Conservation (phyloP, 2,329 filamentous ascomycete species). For the Stemphylium lycopersici region DNA sequence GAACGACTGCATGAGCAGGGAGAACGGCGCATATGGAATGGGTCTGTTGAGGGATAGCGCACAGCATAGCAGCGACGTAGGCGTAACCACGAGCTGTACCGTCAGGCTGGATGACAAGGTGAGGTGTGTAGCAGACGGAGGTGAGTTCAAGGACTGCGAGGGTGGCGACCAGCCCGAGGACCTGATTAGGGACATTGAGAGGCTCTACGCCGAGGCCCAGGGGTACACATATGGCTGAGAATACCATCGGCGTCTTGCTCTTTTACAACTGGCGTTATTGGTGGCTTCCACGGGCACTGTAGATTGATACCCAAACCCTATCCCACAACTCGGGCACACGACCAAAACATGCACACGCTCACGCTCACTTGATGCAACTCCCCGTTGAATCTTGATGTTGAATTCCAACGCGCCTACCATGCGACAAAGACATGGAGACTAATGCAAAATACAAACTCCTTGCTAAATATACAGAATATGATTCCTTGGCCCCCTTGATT, state of each 20-base stretch:
- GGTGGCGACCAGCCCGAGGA: conserved; percentile 71
- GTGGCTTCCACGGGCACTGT: background rate
- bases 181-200: conserved; percentile 77
- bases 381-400: background rate
- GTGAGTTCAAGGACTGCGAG: conserved; percentile 80
- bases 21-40: conserved; percentile 75
- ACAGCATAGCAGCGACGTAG: conserved; percentile 60
- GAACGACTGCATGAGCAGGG: conserved; percentile 79
- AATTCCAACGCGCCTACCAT: conserved; percentile 26
- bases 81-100: conserved; percentile 57
- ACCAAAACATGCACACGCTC: background rate
- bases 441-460: conserved; percentile 21
- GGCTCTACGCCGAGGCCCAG: conserved; percentile 59
- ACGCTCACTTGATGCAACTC: background rate
- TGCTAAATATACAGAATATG: conserved; percentile 22
- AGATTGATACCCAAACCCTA: conserved; percentile 8
- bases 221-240: conserved; percentile 34
- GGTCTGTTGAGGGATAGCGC: conserved; percentile 72
- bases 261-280: background rate
- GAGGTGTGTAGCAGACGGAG: conserved; percentile 83
- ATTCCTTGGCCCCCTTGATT: background rate
- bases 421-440: conserved; percentile 16
- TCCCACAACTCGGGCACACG: background rate
- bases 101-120: conserved; percentile 73
- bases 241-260: background rate